Conservation (phyloP, 495 filamentous ascomycete genomes). For the Podospora conica region DNA sequence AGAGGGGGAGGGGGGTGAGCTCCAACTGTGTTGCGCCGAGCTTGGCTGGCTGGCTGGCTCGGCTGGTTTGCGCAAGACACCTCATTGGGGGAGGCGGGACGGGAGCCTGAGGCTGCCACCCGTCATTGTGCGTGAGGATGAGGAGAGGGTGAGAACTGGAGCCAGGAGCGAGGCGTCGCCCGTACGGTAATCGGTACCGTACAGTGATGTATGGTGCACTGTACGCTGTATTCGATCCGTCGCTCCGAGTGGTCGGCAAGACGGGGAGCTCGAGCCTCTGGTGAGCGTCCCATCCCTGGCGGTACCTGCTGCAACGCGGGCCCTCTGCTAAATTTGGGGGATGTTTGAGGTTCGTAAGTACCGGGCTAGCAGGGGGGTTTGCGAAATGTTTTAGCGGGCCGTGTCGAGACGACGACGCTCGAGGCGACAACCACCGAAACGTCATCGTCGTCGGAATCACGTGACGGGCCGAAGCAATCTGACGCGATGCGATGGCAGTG, state of each 20-base stretch:
- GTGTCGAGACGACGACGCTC: neutral
- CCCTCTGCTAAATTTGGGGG: neutral
- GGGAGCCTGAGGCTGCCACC: constrained; percentile 12
- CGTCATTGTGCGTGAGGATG: neutral
- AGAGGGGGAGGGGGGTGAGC: constrained; percentile 24
- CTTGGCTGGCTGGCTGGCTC: constrained; percentile 8
- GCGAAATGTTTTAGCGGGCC: neutral
- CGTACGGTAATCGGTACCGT: neutral
- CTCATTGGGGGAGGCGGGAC: constrained; percentile 9
- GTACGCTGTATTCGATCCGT: neutral
- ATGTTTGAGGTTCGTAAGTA: neutral
- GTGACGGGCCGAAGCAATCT: neutral
- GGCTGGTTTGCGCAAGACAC: constrained; percentile 6
- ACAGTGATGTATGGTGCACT: neutral
- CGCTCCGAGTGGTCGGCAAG: neutral
- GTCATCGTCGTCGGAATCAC: neutral
- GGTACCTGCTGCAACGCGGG: neutral
- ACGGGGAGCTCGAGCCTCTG: neutral
- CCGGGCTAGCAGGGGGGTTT: neutral
- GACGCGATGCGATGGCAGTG: neutral
- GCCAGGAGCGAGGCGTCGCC: too few relatives aligned
- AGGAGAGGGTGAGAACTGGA: neutral
- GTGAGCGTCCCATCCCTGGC: neutral
- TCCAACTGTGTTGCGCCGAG: constrained; percentile 11
- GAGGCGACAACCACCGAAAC: neutral